These are phyloP conservation scores for Babesia bovis DNA, from an alignment of 169 alveolate genomes.

Conservation along the genomic window DNA sequence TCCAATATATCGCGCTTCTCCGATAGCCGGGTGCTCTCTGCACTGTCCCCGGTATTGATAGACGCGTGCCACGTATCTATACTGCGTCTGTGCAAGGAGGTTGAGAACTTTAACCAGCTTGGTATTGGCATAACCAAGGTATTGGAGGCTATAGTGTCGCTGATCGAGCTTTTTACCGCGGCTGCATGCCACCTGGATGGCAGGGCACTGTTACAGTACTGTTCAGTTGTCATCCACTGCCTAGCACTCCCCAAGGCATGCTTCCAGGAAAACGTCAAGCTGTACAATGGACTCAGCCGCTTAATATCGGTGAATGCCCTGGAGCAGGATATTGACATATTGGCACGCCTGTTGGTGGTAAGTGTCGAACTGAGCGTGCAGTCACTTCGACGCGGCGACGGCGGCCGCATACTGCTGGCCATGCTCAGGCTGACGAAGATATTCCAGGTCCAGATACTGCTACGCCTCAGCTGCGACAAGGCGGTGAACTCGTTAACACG, in stretches of 20 bases:
- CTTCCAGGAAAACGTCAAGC: slow-evolving; percentile 36
- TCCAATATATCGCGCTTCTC: slow-evolving; percentile 15
- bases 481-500: slow-evolving; percentile 11
- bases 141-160: slow-evolving; percentile 20
- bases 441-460: slow-evolving; percentile 35
- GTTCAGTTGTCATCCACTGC: slow-evolving; percentile 60
- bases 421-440: slow-evolving; percentile 59
- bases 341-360: slow-evolving; percentile 39
- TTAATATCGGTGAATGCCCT: slow-evolving; percentile 60
- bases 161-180: slow-evolving; percentile 35
- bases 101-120: slow-evolving; percentile 2
- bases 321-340: slow-evolving; percentile 35
- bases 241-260: slow-evolving; percentile 56
- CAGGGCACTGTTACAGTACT: slow-evolving; percentile 41
- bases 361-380: slow-evolving; percentile 55
- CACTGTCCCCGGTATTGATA: slow-evolving; percentile 37
- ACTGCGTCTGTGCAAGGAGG: slow-evolving; percentile 33
- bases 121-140: not conserved
- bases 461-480: not conserved
- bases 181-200: slow-evolving; percentile 29
- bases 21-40: slow-evolving; percentile 4
- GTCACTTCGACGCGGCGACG: slow-evolving; percentile 47
- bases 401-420: slow-evolving; percentile 51
- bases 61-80: slow-evolving; percentile 53
- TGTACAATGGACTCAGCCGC: slow-evolving; percentile 48